Base-by-base conservation (phyloP, 768 basidiomycete genomes). In the Nidularia sp. region DNA sequence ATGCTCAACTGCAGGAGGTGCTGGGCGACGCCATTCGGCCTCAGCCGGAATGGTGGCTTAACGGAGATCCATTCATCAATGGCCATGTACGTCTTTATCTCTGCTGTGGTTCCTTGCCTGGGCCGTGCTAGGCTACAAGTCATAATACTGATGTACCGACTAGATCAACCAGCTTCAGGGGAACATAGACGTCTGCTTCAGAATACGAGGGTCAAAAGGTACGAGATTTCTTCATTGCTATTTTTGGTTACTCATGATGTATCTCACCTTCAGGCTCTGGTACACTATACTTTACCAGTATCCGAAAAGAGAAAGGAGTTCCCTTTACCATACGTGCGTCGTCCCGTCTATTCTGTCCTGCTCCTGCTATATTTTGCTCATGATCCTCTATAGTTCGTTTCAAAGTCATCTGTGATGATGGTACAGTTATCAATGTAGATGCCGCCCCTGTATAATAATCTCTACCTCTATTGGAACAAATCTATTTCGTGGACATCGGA, bases 251-350 rank as follows among this genome's bases (percentile, higher is more conserved):
- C 39, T 18, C 39, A 12, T 3, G 39, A 12, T 5, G 39, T 5
- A 2, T 41, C 39, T 35, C 6, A 22, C 43, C 31, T 25, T 5
- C 52, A 90, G 88, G 80, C 18, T 74, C 82, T 15, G 90, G 90
- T 5, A 92, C 88, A 13, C 65, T 91, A 2, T 91, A 92, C 62
- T 92, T 91, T 64, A 91, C 89, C 2, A 90, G 88, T 63, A 85
- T 92, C 51, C 78, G 90, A 42, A 85, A 82, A 69, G 81, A 77
- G 12, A 91, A 90, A 61, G 88, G 87, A 6, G 69, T 78, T 39
- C 79, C 78, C 1, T 91, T 88, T 63, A 82, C 78, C 34, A 83
- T 85, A 3, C 61, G 88, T 92, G 65, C 55, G 85, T 78, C 4
- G 22, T 12, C 9, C n/a, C 41, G 35, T 35, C n/a, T 47, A 47